phyloP scores from a whole-genome alignment of 495 filamentous ascomycete species.

The Penicillium antarcticum region DNA sequence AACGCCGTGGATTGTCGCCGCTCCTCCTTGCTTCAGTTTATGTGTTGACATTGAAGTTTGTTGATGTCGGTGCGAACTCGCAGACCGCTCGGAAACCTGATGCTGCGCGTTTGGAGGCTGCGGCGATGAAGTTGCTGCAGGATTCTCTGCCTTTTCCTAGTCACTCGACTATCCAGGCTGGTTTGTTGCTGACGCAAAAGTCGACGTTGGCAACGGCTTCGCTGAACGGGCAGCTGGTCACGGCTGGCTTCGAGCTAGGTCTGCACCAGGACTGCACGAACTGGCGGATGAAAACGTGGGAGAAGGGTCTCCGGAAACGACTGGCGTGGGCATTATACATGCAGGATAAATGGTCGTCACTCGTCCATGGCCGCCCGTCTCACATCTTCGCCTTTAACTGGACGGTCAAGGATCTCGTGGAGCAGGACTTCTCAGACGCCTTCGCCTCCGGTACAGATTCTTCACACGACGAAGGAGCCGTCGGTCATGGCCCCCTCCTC shows the following conservation, averaged over 20 bases:
- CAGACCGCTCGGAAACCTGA: slow-evolving; percentile 66
- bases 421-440: slow-evolving; percentile 48
- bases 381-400: slow-evolving; percentile 54
- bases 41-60: slow-evolving; percentile 86
- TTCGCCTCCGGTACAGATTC: slow-evolving; percentile 31
- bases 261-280: slow-evolving; percentile 55
- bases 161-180: slow-evolving; percentile 90
- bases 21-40: slow-evolving; percentile 86
- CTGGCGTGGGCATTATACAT: slow-evolving; percentile 59
- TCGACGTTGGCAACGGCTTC: slow-evolving; percentile 84
- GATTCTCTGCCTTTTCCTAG: slow-evolving; percentile 81
- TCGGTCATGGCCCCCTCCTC: slow-evolving; percentile 45
- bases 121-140: slow-evolving; percentile 68
- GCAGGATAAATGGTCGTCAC: slow-evolving; percentile 59
- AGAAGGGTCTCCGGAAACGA: slow-evolving; percentile 54
- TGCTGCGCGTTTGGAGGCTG: slow-evolving; percentile 68
- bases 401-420: slow-evolving; percentile 52
- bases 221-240: slow-evolving; percentile 72
- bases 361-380: slow-evolving; percentile 54
- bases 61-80: slow-evolving; percentile 68
- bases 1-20: slow-evolving; percentile 75
- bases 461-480: slow-evolving; percentile 32
- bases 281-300: slow-evolving; percentile 53
- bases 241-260: slow-evolving; percentile 53
- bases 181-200: slow-evolving; percentile 81